A percentile compares a stretch with the other conserved stretches of the same genome.
These are phyloP conservation scores for maize (Zea mays) DNA, from an alignment of 176 grass and related monocot species.

Conservation along the genomic window Zm-B73-REFERENCE-NAM-5.0 NC_050099.1:185224501-185225000, in stretches of 20 bases:
- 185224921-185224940: neutral
- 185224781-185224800: neutral
- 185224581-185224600: constrained; percentile 33
- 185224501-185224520: neutral
- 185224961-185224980: constrained; percentile 56
- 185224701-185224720: constrained; percentile 17
- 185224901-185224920: neutral
- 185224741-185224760: neutral
- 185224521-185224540: constrained; percentile 15
- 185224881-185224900: neutral
- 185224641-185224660: constrained; percentile 23
- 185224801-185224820: neutral
- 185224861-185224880: constrained; percentile 9
- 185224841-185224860: neutral
- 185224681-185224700: neutral
- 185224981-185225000: constrained; percentile 35
- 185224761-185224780: constrained; percentile 5
- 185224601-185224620: too few relatives aligned
- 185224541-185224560: neutral
- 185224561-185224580: constrained; percentile 17
- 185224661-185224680: constrained; percentile 21
- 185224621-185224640: constrained; percentile 29
- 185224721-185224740: neutral
- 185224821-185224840: neutral
- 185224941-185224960: constrained; percentile 50